Evolutionary conservation across 345 rosid genomes (phyloP).

Genomic region (Pugionium cornutum): DNA sequence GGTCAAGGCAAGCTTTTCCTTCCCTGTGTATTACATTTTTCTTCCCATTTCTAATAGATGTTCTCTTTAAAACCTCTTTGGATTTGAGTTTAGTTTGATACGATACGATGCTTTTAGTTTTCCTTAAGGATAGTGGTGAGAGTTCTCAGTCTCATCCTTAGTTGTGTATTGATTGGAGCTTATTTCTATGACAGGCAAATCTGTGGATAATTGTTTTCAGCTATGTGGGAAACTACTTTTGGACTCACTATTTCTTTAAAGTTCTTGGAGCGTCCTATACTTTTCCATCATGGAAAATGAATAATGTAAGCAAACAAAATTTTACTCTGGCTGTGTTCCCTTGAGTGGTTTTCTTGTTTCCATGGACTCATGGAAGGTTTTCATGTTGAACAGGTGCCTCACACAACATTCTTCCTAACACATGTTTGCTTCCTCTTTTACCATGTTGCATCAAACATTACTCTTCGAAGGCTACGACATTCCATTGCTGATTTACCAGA

Average conservation of each 20-base stretch:
- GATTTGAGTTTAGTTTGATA: neutral
- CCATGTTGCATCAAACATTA: slow-evolving; percentile 86
- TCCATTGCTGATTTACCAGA: slow-evolving; percentile 68
- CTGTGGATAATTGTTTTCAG: slow-evolving; percentile 87
- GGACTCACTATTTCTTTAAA: slow-evolving; percentile 98
- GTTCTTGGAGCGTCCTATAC: slow-evolving; percentile 98
- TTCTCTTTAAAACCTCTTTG: neutral
- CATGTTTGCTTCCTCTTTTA: slow-evolving; percentile 95
- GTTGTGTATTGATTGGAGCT: slow-evolving; percentile 10
- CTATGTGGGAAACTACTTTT: slow-evolving; percentile 96
- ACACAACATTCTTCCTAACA: slow-evolving; percentile 89
- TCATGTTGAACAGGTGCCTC: slow-evolving; percentile 75
- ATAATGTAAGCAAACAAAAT: slow-evolving; percentile 57
- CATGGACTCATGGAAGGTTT: slow-evolving; percentile 9
- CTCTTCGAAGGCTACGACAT: slow-evolving; percentile 80
- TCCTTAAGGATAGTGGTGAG: neutral
- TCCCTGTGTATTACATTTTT: slow-evolving; percentile 2
- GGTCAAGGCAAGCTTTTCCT: slow-evolving; percentile 80
- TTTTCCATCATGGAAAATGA: slow-evolving; percentile 99
- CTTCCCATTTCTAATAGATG: neutral
- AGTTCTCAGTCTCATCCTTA: slow-evolving; percentile 21
- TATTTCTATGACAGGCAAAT: slow-evolving; percentile 65
- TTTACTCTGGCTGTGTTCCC: neutral
- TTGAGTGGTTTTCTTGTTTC: neutral
- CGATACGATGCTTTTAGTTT: neutral